Percentiles rank a stretch among this genome's conserved stretches.
Evolutionary conservation across 1,284 basidiomycete genomes (phyloP).

Genomic region (Peniophora sp.): DNA sequence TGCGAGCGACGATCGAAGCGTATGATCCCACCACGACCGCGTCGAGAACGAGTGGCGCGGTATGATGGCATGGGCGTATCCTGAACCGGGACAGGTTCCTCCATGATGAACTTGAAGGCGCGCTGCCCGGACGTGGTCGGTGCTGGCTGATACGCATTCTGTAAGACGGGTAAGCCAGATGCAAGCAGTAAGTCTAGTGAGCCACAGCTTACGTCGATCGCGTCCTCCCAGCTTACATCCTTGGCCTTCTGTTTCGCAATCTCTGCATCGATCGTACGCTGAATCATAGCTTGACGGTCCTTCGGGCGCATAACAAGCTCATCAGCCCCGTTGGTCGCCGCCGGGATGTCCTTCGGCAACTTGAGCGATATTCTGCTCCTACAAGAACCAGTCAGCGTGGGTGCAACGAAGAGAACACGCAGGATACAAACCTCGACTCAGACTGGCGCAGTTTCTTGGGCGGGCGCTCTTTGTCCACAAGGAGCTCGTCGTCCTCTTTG

Average conservation of each 20-base stretch:
- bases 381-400: conserved; percentile 7
- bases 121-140: conserved; percentile 41
- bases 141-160: conserved; percentile 58
- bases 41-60: conserved; percentile 63
- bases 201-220: conserved; percentile 55
- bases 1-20: conserved; percentile 61
- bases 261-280: conserved; percentile 60
- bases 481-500: conserved; percentile 70
- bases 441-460: background rate
- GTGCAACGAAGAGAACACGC: background rate
- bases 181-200: background rate
- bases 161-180: conserved; percentile 6
- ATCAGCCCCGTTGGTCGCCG: conserved; percentile 26
- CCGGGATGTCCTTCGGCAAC: conserved; percentile 23
- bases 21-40: conserved; percentile 78
- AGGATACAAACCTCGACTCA: background rate
- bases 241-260: conserved; percentile 63
- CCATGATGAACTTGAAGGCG: conserved; percentile 55
- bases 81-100: conserved; percentile 21
- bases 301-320: conserved; percentile 52
- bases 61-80: conserved; percentile 23
- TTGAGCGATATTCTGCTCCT: conserved; percentile 38
- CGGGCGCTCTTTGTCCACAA: background rate
- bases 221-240: conserved; percentile 83
- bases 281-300: conserved; percentile 58